These are phyloP conservation scores for Zygotorulaspora florentina DNA, from an alignment of 805 yeast species.

Conservation along the genomic window DNA sequence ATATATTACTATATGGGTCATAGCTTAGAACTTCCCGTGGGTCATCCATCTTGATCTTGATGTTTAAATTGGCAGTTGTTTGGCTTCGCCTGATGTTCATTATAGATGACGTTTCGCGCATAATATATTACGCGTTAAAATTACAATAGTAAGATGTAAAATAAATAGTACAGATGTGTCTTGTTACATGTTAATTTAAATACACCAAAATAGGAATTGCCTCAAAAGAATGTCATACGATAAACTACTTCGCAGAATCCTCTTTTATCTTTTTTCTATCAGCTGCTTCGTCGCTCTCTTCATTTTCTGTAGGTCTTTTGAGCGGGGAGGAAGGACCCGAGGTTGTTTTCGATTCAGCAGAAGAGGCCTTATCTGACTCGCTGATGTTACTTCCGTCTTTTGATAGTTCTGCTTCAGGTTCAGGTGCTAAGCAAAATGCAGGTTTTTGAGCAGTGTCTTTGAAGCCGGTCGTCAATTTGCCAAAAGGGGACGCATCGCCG, in stretches of 20 bases:
- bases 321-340: slow-evolving; percentile 2
- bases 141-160: not conserved
- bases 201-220: not conserved
- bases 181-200: not conserved
- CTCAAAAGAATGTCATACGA: not conserved
- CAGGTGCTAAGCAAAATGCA: not conserved
- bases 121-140: too few relatives aligned
- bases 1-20: slow-evolving; percentile 21
- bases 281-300: slow-evolving; percentile 2
- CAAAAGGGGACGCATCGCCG: not conserved
- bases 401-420: not conserved
- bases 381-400: not conserved
- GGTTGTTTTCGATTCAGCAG: slow-evolving; percentile 1
- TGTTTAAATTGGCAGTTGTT: not conserved
- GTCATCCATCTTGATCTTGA: slow-evolving; percentile 20
- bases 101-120: too few relatives aligned
- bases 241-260: not conserved
- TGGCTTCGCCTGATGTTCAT: too few relatives aligned
- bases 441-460: not conserved
- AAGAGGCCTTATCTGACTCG: not conserved
- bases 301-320: slow-evolving; percentile 16
- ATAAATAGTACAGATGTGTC: not conserved
- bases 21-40: slow-evolving; percentile 24
- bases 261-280: slow-evolving; percentile 7
- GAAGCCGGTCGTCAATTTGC: not conserved